Percentiles rank a stretch among this genome's conserved stretches.
Conservation (phyloP, 2,329 filamentous ascomycete species). For the Phaeosphaeriaceae sp. region DNA sequence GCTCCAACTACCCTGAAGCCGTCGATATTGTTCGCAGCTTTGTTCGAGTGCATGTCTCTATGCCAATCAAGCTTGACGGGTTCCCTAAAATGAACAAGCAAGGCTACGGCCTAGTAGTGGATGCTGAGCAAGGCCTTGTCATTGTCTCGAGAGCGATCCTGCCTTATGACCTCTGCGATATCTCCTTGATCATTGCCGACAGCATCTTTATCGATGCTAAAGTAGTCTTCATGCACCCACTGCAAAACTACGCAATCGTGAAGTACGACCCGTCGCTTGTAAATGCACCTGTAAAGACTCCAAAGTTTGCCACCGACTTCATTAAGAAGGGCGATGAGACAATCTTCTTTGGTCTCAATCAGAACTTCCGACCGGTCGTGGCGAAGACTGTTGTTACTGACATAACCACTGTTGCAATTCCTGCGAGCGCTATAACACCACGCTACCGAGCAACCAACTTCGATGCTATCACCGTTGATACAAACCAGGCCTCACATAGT, state of each 20-base stretch:
- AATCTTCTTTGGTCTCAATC: slow-evolving; percentile 98
- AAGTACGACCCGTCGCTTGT: slow-evolving; percentile 93
- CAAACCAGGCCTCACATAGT: slow-evolving; percentile 86
- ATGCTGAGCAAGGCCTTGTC: slow-evolving; percentile 93
- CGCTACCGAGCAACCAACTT: slow-evolving; percentile 94
- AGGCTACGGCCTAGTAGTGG: slow-evolving; percentile 96
- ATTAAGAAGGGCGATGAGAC: slow-evolving; percentile 94
- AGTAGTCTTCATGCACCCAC: slow-evolving; percentile 91
- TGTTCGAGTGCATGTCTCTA: slow-evolving; percentile 87
- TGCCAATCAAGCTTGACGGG: slow-evolving; percentile 97
- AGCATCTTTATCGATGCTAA: slow-evolving; percentile 94
- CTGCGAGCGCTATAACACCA: slow-evolving; percentile 88
- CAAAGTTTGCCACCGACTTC: slow-evolving; percentile 77
- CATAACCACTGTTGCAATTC: slow-evolving; percentile 95
- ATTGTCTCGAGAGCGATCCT: slow-evolving; percentile 93
- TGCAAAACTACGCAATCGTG: slow-evolving; percentile 96
- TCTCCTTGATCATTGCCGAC: slow-evolving; percentile 94
- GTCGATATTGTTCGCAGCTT: slow-evolving; percentile 94
- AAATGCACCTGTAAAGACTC: slow-evolving; percentile 90
- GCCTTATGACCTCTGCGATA: slow-evolving; percentile 95
- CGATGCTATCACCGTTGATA: slow-evolving; percentile 96
- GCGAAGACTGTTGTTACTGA: slow-evolving; percentile 95
- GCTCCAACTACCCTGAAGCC: slow-evolving; percentile 86
- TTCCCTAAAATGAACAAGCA: slow-evolving; percentile 94
- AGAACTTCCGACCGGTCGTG: slow-evolving; percentile 91